Evolutionary conservation across 2,329 filamentous ascomycete genomes (phyloP).

Genomic region (Incumbomyces lentus): DNA sequence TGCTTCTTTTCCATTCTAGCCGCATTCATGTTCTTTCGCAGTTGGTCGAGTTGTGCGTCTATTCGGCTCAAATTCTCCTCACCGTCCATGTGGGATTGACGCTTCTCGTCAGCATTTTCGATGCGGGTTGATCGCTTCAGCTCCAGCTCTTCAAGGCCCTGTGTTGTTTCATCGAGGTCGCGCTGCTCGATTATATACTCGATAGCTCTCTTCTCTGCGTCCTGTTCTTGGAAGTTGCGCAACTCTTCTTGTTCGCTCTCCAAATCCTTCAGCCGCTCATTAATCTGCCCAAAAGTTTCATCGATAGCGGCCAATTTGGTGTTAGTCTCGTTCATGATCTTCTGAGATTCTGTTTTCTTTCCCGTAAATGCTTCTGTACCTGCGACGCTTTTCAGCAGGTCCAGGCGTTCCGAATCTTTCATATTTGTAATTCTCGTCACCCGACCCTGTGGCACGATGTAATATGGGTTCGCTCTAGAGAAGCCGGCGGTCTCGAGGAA

Average conservation of each 20-base stretch:
- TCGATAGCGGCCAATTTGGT: constrained; percentile 94
- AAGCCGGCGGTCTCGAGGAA: constrained; percentile 92
- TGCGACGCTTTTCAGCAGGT: constrained; percentile 91
- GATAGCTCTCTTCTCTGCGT: constrained; percentile 79
- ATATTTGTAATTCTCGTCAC: constrained; percentile 96
- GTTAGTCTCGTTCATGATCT: constrained; percentile 94
- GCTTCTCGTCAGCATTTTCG: constrained; percentile 72
- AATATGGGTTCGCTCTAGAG: constrained; percentile 94
- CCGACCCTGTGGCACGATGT: constrained; percentile 95
- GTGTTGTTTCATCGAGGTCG: constrained; percentile 69
- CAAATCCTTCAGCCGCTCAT: constrained; percentile 74
- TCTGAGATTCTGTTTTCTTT: constrained; percentile 78
- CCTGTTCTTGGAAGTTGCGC: constrained; percentile 86
- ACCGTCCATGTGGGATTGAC: constrained; percentile 62
- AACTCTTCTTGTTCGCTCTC: constrained; percentile 97
- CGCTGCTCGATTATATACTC: constrained; percentile 91
- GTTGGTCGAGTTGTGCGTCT: constrained; percentile 66
- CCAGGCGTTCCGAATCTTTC: constrained; percentile 88
- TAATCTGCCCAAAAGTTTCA: constrained; percentile 81
- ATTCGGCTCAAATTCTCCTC: constrained; percentile 70
- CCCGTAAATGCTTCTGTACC: constrained; percentile 96
- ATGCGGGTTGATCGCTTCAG: constrained; percentile 69
- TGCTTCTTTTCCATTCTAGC: constrained; percentile 76
- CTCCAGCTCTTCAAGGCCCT: constrained; percentile 72
- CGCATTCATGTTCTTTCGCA: constrained; percentile 74